These are phyloP conservation scores for Venturia aucupariae DNA, from an alignment of 2,329 filamentous ascomycete genomes.

Conservation along the genomic window DNA sequence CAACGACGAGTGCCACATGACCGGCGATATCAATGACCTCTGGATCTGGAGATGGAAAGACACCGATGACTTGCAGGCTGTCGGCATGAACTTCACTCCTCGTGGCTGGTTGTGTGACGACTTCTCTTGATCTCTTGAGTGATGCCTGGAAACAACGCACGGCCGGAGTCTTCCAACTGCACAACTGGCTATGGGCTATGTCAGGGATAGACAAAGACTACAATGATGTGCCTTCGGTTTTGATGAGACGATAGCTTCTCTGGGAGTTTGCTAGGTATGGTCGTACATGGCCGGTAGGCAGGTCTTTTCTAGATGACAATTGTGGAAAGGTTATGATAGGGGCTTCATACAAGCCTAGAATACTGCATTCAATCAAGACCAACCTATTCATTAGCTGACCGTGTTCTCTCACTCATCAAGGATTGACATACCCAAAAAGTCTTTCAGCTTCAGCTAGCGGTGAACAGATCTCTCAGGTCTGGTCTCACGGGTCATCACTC, in stretches of 20 bases:
- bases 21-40: background rate
- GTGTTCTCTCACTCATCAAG: background rate
- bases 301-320: background rate
- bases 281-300: background rate
- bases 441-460: background rate
- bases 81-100: background rate
- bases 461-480: background rate
- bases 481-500: background rate
- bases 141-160: background rate
- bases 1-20: background rate
- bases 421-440: background rate
- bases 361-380: background rate
- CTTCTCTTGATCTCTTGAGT: background rate
- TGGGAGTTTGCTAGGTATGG: background rate
- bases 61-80: background rate
- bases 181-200: background rate
- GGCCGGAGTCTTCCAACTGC: background rate
- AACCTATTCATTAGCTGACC: background rate
- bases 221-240: background rate
- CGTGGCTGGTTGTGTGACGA: background rate
- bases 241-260: background rate
- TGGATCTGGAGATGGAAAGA: background rate
- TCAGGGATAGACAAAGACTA: background rate
- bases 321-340: background rate
- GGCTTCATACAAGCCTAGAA: background rate